Evolutionary conservation across 768 basidiomycete species (phyloP), one percentile per base, ranked within the genome.

Genomic region (Suillus placidus): DNA sequence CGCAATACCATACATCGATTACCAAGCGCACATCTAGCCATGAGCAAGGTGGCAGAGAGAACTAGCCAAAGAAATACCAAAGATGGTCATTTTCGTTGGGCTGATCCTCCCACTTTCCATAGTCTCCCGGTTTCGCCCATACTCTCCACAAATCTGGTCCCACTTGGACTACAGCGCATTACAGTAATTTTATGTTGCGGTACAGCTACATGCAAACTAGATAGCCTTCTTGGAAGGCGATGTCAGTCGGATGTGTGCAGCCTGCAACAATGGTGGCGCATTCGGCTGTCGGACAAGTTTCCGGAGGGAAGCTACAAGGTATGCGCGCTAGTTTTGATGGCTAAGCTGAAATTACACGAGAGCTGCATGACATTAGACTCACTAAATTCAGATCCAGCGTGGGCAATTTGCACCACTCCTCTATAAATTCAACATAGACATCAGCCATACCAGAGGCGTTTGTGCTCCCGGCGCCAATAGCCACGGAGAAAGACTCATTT

Each of bases 281-380:
- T 56, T 47, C 6, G 70, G 38, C 14, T 38, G 63, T 61, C 71
- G 70, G 47, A 80, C 76, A 45, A 82, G 66, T 47, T 74, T 72
- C 49, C 79, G 77, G 66, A 88, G 70, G 52, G 81, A 83, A 49
- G 74, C 73, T 65, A 82, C 74, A 45, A 91, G 78, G 74, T 88
- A 93, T 62, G 6, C 26, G 26, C 26, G 57, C 57, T 58, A 73
- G 67, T 77, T 83, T 85, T 89, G 90, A 73, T 54, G 2, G 45
- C 13, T 34, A 9, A 42, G 32, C 40, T 45, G 61, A 63, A 64
- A 35, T 37, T 26, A 40, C 26, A 55, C 43, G 47, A 72, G 76
- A 67, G 66, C 74, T n/a, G 51, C 57, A 49, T 6, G 4, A 26
- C 47, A 20, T 18, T 13, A 38, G 35, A 67, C 76, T 75, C 66